phyloP scores from a whole-genome alignment of 192 early-diverging fungal species.

The Coemansia sp. region DNA sequence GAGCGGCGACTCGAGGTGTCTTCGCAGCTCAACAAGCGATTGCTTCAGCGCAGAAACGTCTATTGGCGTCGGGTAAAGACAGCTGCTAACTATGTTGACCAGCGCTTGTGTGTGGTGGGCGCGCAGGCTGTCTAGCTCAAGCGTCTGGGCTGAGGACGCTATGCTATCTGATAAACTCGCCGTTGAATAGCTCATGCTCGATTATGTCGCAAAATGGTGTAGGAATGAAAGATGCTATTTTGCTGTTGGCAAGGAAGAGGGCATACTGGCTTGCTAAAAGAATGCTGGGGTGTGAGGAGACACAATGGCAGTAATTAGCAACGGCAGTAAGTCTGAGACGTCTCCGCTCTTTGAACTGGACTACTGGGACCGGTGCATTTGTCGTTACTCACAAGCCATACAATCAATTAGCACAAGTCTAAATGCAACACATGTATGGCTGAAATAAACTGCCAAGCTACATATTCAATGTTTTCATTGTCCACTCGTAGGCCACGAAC shows the following conservation, averaged over 20 bases:
- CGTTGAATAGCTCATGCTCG: conserved; percentile 12
- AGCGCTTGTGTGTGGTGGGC: conserved; percentile 37
- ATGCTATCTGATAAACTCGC: conserved; percentile 11
- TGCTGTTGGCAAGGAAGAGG: too few species aligned
- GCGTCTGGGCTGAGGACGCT: conserved; percentile 11
- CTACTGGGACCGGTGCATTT: too few species aligned
- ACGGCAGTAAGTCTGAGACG: too few species aligned
- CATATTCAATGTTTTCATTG: conserved; percentile 30
- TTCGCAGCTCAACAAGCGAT: conserved; percentile 24
- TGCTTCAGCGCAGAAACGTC: not conserved
- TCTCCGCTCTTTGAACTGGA: too few species aligned
- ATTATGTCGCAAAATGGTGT: not conserved
- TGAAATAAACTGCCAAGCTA: not conserved
- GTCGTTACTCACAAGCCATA: too few species aligned
- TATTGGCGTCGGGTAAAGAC: conserved; percentile 19
- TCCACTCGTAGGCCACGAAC: conserved; percentile 73
- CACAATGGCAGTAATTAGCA: too few species aligned
- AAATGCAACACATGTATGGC: not conserved
- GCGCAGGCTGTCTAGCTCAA: conserved; percentile 31
- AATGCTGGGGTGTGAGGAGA: not conserved
- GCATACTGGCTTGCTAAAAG: not conserved
- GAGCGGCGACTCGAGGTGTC: conserved; percentile 39
- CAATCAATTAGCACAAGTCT: not conserved
- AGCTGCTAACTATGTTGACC: conserved; percentile 33
- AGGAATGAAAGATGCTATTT: not conserved